phyloP scores from a whole-genome alignment of 2,329 filamentous ascomycete species.

The Fusarium temperatum region DNA sequence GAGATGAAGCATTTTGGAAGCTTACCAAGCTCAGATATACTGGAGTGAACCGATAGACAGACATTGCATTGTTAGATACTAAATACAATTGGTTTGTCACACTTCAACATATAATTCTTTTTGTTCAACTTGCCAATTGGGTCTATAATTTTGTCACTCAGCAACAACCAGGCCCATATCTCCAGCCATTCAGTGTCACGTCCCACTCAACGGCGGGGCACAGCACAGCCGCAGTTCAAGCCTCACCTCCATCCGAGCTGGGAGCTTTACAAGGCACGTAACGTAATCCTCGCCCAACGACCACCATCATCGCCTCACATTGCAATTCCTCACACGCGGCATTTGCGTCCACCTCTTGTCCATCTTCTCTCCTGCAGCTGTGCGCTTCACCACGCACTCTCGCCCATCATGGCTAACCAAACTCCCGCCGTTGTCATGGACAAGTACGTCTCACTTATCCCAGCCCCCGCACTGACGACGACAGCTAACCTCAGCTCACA shows the following conservation, averaged over 20 bases:
- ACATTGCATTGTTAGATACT: neutral
- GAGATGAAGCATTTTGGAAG: neutral
- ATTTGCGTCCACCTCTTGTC: slow-evolving; percentile 12
- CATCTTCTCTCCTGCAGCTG: slow-evolving; percentile 18
- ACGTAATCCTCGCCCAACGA: slow-evolving; percentile 42
- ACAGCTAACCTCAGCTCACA: slow-evolving; percentile 56
- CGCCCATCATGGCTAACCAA: slow-evolving; percentile 84
- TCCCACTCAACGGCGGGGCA: slow-evolving; percentile 33
- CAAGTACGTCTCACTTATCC: slow-evolving; percentile 79
- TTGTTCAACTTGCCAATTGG: neutral
- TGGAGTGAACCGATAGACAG: neutral
- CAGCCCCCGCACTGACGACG: slow-evolving; percentile 40
- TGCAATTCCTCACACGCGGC: slow-evolving; percentile 30
- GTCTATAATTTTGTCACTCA: neutral
- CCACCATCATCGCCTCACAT: slow-evolving; percentile 35
- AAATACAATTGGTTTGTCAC: neutral
- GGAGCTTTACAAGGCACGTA: slow-evolving; percentile 44
- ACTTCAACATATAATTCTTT: neutral
- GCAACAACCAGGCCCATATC: slow-evolving; percentile 6
- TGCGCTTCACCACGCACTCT: slow-evolving; percentile 36
- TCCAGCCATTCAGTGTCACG: slow-evolving; percentile 8
- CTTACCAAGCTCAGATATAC: neutral
- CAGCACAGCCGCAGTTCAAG: slow-evolving; percentile 40
- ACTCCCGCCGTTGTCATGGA: slow-evolving; percentile 99
- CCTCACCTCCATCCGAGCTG: slow-evolving; percentile 35